These are phyloP conservation scores for Penicillium paxilli DNA, from an alignment of 495 filamentous ascomycete genomes.

Conservation along the genomic window DNA sequence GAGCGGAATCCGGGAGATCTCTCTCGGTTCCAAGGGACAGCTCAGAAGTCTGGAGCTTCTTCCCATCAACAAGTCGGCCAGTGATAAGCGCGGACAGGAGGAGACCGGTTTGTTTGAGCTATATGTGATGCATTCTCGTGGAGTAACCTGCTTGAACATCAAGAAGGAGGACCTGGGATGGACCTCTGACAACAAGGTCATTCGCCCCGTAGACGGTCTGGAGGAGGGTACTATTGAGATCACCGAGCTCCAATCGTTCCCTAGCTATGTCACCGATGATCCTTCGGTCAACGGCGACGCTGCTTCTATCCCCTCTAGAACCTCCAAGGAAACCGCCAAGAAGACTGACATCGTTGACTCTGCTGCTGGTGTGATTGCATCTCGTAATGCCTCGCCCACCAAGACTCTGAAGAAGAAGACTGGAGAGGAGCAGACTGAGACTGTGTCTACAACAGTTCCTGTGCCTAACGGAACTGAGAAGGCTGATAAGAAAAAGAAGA, in stretches of 20 bases:
- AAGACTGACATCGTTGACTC: constrained; percentile 32
- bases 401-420: constrained; percentile 46
- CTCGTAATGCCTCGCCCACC: constrained; percentile 41
- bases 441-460: constrained; percentile 20
- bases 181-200: constrained; percentile 80
- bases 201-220: constrained; percentile 71
- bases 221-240: constrained; percentile 60
- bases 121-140: constrained; percentile 96
- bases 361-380: constrained; percentile 28
- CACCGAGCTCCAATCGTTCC: constrained; percentile 48
- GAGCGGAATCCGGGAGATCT: constrained; percentile 92
- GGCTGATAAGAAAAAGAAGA: constrained; percentile 51
- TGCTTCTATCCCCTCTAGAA: constrained; percentile 34
- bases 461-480: constrained; percentile 45
- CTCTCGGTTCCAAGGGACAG: constrained; percentile 82
- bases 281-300: constrained; percentile 53
- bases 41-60: constrained; percentile 89
- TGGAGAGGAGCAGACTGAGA: constrained; percentile 42
- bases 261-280: constrained; percentile 43
- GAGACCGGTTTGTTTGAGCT: constrained; percentile 80
- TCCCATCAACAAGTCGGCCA: constrained; percentile 50
- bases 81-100: constrained; percentile 44
- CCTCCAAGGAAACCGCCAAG: constrained; percentile 39
- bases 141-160: constrained; percentile 81
- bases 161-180: constrained; percentile 88